Evolutionary conservation across 371 early-diverging fungal genomes (phyloP), one percentile per base, ranked within the genome.

Genomic region (Batrachochytrium dendrobatidis): DNA sequence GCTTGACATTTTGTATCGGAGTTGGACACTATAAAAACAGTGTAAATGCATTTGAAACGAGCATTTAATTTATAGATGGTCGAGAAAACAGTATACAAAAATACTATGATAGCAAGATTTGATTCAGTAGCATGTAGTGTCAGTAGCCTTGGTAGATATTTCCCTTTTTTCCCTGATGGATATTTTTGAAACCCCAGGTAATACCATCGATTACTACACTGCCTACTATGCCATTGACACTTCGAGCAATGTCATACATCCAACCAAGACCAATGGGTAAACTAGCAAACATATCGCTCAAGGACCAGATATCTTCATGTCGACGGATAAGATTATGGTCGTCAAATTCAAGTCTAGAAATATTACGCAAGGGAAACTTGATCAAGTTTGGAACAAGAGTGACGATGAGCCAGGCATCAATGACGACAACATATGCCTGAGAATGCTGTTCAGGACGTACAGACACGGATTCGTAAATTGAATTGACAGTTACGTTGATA

Each of bases 301-400:
- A 8, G 12, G 49, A 48, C 49, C 49, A 48, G 8, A 48, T 18
- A 18, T 48, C 49, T 7, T 48, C 49, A 18, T 48, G 49, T 6
- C 49, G 8, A 8, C 12, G 25, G 24, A 48, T 24, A 18, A 22
- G 49, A 29, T 29, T 12, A 7, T 6, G 8, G 8, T 18, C 8
- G 24, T 48, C 49, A 48, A 48, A 48, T 29, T 48, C 49, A 24
- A 48, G 29, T 7, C n/a, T 22, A 6, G 49, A 48, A 22, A 48
- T 6, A 29, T 6, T 12, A 29, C 49, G 49, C 8, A 48, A 29
- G 8, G 24, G 12, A 22, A 48, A 29, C 49, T 18, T 7, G 6
- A 48, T 29, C 8, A 48, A 7, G 49, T 29, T 29, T 6, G 49
- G 49, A 12, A 48, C 49, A 29, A 48, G 8, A 7, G n/a, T 29